Conservation (phyloP, 2,329 filamentous ascomycete species). For the Monosporascus sp. region DNA sequence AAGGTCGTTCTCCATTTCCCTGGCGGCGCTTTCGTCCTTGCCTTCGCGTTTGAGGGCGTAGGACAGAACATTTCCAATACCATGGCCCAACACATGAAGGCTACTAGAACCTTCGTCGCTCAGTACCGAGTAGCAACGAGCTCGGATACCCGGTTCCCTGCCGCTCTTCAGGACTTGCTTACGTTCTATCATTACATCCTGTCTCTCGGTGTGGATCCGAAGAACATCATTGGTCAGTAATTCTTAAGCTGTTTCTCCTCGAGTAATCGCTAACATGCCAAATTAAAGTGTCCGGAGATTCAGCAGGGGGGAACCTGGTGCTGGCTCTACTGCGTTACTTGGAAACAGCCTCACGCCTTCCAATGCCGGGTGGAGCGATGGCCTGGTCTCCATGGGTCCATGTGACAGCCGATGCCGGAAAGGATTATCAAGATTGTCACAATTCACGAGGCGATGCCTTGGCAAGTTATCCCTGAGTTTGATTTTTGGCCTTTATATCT, state of each 20-base stretch:
- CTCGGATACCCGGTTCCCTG: slow-evolving; percentile 12
- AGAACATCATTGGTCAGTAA: not conserved
- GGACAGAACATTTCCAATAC: slow-evolving; percentile 3
- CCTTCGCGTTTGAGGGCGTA: slow-evolving; percentile 4
- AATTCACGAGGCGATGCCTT: too few relatives aligned
- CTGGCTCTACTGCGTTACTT: slow-evolving; percentile 8
- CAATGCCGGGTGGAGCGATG: slow-evolving; percentile 7
- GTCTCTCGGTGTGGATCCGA: not conserved
- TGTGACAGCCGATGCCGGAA: slow-evolving; percentile 6
- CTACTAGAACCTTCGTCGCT: slow-evolving; percentile 8
- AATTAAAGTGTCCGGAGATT: slow-evolving; percentile 8
- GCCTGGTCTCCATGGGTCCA: slow-evolving; percentile 14
- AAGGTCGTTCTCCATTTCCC: slow-evolving; percentile 16
- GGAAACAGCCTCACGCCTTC: slow-evolving; percentile 2
- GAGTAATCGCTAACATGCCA: too few relatives aligned
- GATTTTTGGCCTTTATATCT: too few relatives aligned
- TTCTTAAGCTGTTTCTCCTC: too few relatives aligned
- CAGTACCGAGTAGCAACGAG: slow-evolving; percentile 13
- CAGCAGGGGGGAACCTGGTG: slow-evolving; percentile 7
- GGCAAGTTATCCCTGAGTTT: too few relatives aligned
- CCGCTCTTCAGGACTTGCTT: slow-evolving; percentile 15
- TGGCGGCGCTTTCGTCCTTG: slow-evolving; percentile 16
- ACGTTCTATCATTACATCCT: slow-evolving; percentile 10
- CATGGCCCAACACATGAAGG: slow-evolving; percentile 5
- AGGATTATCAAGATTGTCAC: not conserved